Evolutionary conservation across 257 asterid species (phyloP), one percentile per base, ranked within the genome.

Genomic region (Capsicum baccatum): DNA sequence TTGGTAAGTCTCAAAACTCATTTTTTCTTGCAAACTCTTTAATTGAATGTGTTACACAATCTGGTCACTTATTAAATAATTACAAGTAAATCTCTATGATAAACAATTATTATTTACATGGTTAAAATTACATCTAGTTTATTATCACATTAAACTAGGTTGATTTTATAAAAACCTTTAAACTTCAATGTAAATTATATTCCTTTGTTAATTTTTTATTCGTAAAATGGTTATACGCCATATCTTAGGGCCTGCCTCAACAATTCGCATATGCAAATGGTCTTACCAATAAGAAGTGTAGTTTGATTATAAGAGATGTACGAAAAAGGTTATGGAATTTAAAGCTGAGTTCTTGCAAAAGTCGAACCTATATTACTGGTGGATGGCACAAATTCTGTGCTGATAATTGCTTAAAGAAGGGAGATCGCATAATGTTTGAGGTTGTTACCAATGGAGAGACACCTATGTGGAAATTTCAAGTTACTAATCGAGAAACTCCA

Each of bases 371-470:
- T 68, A 37, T 39, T 3, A 19, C 13, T 35, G 9, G 50, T 0
- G 76, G 76, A 8, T 9, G 76, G 52, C 9, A 5, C 50, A 37
- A 68, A 68, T 68, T 68, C 76, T 2, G 14, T 37, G 76, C 52
- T 68, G 76, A 68, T 68, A 68, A 68, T 67, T 35, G 26, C 21
- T 67, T 67, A 67, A 67, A 37, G 6, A 37, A 35, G 52, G 76
- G 76, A 67, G 50, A 67, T 67, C n/a, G 12, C 19, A 67, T 37
- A 35, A 37, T 35, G 76, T 67, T 67, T 67, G 76, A 67, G 21
- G 52, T 37, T 47, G 13, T 37, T 35, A 35, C 50, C 7, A 14
- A 67, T 67, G 76, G 52, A 35, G 76, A 67, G 5, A 67, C 1
- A 37, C 74, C 73, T 14, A 7, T 67, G 37, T 67, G 74, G 74